Evolutionary conservation across 2,329 filamentous ascomycete species (phyloP), one percentile per base, ranked within the genome.

Genomic region (Hortaea werneckii): DNA sequence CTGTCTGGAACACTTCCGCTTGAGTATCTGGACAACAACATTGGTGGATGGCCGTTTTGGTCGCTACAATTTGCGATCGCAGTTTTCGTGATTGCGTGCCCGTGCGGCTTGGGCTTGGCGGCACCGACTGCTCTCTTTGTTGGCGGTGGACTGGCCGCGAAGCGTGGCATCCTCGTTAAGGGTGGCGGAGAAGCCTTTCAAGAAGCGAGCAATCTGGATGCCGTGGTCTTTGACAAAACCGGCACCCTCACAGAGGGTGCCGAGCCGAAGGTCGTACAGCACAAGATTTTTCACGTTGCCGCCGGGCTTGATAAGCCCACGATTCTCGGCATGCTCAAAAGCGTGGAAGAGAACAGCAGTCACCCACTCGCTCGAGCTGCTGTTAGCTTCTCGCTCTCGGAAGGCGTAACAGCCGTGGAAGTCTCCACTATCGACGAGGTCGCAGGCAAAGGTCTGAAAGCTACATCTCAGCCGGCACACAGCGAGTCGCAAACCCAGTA

Each of bases 121-220:
- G 86, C 86, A 0, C 87, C 87, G 1, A 94, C 87, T 0, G 87
- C 87, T 8, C 60, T 94, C 30, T 90, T 90, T 53, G 86, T 92
- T 7, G 87, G 85, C 2, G 82, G 84, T 32, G 86, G 86, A 1
- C 69, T 92, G 12, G 87, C 87, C 2, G 87, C 87, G 5, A 82
- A 83, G 60, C 69, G 86, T 57, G 87, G 87, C 1, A 87, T 94
- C 45, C 72, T 94, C 1, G 86, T 85, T 54, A 87, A 88, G 64
- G 86, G 87, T 20, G 87, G 87, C 20, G 87, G 87, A 30, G 85
- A 89, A 60, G 87, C 86, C 0, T 90, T 92, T 60, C 85, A 92
- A 62, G 87, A 87, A 67, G 86, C 85, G 4, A 88, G 84, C 60
- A 77, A 77, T 6, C 73, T 89, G 40, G 80, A 87, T 61, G 30